A percentile compares a stretch with the other conserved stretches of the same genome.
Evolutionary conservation across 306 rosid species (phyloP).

Genomic region (Astragalus glycyphyllos): DNA sequence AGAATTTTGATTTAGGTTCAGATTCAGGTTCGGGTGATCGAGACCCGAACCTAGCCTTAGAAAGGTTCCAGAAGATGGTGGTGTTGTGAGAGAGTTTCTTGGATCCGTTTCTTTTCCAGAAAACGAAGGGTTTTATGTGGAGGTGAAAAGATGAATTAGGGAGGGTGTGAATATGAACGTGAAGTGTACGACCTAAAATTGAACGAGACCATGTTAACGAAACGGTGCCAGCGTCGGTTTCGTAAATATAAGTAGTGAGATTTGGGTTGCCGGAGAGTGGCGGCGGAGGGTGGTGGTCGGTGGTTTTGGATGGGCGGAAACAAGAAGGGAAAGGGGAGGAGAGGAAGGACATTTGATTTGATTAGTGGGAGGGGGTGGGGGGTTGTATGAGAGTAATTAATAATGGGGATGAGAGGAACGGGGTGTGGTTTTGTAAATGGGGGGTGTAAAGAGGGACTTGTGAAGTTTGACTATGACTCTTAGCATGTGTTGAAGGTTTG

Average conservation of each 20-base stretch:
- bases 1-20: constrained; percentile 67
- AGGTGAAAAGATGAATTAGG: constrained; percentile 58
- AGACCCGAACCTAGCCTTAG: constrained; percentile 58
- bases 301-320: constrained; percentile 52
- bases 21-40: constrained; percentile 52
- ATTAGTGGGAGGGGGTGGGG: too few relatives aligned
- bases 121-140: constrained; percentile 60
- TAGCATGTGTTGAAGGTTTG: too few relatives aligned
- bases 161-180: constrained; percentile 54
- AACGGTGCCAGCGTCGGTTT: constrained; percentile 67
- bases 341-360: constrained; percentile 47
- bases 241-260: constrained; percentile 73
- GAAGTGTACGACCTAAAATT: constrained; percentile 76
- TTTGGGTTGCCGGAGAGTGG: constrained; percentile 54
- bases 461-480: too few relatives aligned
- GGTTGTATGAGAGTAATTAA: too few relatives aligned
- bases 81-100: constrained; percentile 56
- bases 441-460: too few relatives aligned
- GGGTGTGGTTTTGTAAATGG: too few relatives aligned
- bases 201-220: constrained; percentile 89
- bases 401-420: too few relatives aligned
- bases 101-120: constrained; percentile 72
- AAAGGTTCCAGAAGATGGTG: constrained; percentile 70
- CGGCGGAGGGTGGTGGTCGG: constrained; percentile 45
- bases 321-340: constrained; percentile 55